Evolutionary conservation across 805 yeast genomes (phyloP), one percentile per base, ranked within the genome.

Genomic region (Lipomyces starkeyi): DNA sequence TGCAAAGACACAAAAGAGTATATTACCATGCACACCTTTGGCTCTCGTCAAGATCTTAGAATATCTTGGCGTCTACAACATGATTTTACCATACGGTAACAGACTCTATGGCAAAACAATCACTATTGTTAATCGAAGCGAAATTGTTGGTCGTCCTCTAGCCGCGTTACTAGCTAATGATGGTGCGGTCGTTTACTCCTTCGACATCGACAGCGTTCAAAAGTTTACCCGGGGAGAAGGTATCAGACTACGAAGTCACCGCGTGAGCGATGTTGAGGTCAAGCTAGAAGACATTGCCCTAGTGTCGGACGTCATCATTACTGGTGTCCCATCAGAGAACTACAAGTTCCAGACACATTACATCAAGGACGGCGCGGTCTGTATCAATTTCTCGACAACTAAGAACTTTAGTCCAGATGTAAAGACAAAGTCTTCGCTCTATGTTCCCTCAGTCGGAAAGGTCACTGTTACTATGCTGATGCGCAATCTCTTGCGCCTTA

Each of bases 111-210:
- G 99, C 58, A 93, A 93, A 80, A 94, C 95, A 62, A 84, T 94
- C 65, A 88, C 96, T 60, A 88, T 95, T 58, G 93, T 95, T 62
- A 95, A 95, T 80, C 84, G 99, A 76, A 91, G 97, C 13, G 99
- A 95, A 80, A 94, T 95, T 75, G 99, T 95, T 27, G 99, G 99
- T 13, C 87, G 99, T 74, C 99, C 99, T 0, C 82, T 95, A 68
- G 98, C 98, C 43, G 98, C 99, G 0, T 80, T 95, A 49, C 82
- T 95, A 71, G 98, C 99, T 22, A 95, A 95, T 76, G 99, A 95
- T 76, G 99, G 99, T 70, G 99, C 99, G 27, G 89, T 89, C 0
- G 98, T 95, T 1, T 95, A 90, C 78, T 93, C 98, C 0, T 94
- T 88, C 2, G 98, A 95, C 77, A 80, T 95, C 61, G 88, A 90